Evolutionary conservation across 2,329 filamentous ascomycete genomes (phyloP).

Genomic region (Trichoderma sp.): DNA sequence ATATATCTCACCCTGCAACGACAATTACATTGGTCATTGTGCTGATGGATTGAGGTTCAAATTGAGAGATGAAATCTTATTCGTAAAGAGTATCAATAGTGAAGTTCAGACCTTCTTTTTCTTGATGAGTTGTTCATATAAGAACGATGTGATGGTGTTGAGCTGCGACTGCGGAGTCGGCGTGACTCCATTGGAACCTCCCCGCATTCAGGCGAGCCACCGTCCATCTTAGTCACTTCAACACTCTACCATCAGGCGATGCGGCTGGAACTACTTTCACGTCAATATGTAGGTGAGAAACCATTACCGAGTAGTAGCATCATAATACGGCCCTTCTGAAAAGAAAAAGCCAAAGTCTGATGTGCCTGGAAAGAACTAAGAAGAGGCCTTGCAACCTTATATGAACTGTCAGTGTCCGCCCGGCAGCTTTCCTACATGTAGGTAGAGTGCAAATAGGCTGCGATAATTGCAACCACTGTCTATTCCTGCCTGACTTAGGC

Average conservation of each 20-base stretch:
- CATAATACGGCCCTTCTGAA: too few species aligned
- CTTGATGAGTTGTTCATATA: not conserved
- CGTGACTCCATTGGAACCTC: slow-evolving; percentile 11
- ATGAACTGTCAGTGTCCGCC: too few species aligned
- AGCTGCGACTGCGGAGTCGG: slow-evolving; percentile 19
- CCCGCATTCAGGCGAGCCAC: slow-evolving; percentile 16
- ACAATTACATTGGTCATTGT: slow-evolving; percentile 41
- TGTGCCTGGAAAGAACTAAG: too few species aligned
- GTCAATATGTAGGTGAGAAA: not conserved
- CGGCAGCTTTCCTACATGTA: not conserved
- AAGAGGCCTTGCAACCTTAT: not conserved
- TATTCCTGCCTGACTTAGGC: not conserved
- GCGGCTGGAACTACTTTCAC: not conserved
- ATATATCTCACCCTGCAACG: slow-evolving; percentile 40
- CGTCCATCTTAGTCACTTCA: not conserved
- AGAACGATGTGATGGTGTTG: not conserved
- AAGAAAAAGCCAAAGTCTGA: not conserved
- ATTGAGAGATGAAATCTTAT: not conserved
- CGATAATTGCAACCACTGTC: not conserved
- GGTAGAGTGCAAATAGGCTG: not conserved
- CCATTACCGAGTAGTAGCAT: too few species aligned
- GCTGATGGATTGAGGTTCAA: not conserved
- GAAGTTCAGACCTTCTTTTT: not conserved
- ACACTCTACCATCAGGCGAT: not conserved
- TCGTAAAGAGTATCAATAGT: not conserved